Evolutionary conservation across 1,284 basidiomycete genomes (phyloP), one percentile per base, ranked within the genome.

Genomic region (Malassezia sp.): DNA sequence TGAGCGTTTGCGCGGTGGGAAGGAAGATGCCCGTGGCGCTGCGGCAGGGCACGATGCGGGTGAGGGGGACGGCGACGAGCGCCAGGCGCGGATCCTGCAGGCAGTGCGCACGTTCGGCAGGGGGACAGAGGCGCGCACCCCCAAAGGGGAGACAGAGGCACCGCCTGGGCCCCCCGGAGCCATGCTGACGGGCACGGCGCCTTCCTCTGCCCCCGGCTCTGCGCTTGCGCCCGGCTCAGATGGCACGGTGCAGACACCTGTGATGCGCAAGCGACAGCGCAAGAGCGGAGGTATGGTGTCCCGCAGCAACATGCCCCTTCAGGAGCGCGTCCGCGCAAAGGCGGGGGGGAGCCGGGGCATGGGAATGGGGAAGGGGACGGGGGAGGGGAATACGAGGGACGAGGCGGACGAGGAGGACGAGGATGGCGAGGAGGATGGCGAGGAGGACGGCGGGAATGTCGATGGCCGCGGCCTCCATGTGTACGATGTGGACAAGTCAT

Each of bases 151-250:
- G n/a, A n/a, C n/a, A n/a, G n/a, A n/a, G n/a, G n/a, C n/a, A n/a
- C n/a, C n/a, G n/a, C n/a, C n/a, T n/a, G n/a, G n/a, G n/a, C n/a
- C n/a, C n/a, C n/a, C n/a, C n/a, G n/a, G n/a, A n/a, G n/a, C n/a
- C n/a, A n/a, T n/a, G n/a, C n/a, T n/a, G n/a, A n/a, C n/a, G n/a
- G n/a, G n/a, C n/a, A n/a, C n/a, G n/a, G n/a, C n/a, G n/a, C n/a
- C n/a, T n/a, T n/a, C n/a, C 7, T 12, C 20, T 12, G 21, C 21
- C 21, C 17, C 65, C 15, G 66, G 66, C n/a, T 65, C 62, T 1
- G 63, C 66, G 5, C 51, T 68, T 2, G 62, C 62, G 5, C 56
- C 42, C 36, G 62, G 60, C 15, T 42, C 61, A 4, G 57, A 62
- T 23, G 64, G 63, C 28, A 51, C 59, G 18, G 53, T 56, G 2